phyloP scores from a whole-genome alignment of 2,329 filamentous ascomycete genomes.

The Microsporum audouinii region DNA sequence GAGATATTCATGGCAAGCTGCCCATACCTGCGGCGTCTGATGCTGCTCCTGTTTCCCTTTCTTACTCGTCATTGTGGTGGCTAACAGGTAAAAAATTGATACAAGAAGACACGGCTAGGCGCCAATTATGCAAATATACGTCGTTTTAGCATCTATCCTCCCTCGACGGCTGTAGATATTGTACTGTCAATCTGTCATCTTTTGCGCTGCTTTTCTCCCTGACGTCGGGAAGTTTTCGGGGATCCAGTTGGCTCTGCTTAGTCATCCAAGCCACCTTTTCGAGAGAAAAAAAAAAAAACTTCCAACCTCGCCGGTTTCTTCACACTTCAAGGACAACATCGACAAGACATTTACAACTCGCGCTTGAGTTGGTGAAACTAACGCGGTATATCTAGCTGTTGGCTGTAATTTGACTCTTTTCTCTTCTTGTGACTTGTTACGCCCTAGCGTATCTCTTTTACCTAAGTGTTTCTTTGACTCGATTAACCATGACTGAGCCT shows the following conservation, averaged over 20 bases:
- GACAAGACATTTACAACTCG: neutral
- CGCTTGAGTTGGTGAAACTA: neutral
- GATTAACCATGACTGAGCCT: slow-evolving; percentile 57
- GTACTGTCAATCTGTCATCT: neutral
- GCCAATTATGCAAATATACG: neutral
- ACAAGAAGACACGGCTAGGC: neutral
- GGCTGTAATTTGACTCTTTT: neutral
- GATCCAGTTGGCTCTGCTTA: slow-evolving; percentile 9
- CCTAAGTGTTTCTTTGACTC: neutral
- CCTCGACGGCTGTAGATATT: neutral
- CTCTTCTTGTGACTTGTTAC: neutral
- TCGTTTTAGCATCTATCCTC: neutral
- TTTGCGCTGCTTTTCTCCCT: neutral
- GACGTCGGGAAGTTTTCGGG: neutral
- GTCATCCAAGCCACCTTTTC: slow-evolving; percentile 10
- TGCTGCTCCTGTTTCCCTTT: slow-evolving; percentile 24
- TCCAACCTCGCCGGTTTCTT: slow-evolving; percentile 6
- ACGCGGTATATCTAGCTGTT: neutral
- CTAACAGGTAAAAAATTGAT: neutral
- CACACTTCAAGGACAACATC: slow-evolving; percentile 9
- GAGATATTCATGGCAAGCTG: neutral
- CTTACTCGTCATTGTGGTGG: slow-evolving; percentile 26
- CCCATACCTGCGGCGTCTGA: slow-evolving; percentile 10
- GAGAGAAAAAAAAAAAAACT: neutral
- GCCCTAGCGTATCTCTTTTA: too few species aligned